Conservation (phyloP, 139 green algal genomes). For the Tetraselmis chui region DNA sequence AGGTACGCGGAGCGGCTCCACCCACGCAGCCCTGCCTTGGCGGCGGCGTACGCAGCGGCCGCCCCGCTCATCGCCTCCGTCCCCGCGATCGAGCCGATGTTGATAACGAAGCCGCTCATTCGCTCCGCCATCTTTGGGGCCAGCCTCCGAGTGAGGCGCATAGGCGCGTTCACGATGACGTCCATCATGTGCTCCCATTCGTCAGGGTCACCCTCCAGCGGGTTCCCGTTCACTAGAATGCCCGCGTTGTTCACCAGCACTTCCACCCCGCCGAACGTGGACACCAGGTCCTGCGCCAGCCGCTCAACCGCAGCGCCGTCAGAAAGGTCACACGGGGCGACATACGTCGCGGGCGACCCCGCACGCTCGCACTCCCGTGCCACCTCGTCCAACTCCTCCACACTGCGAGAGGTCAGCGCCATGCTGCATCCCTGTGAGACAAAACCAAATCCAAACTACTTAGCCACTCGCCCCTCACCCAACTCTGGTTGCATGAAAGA, state of each 20-base stretch:
- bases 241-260: slow-evolving; percentile 45
- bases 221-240: slow-evolving; percentile 5
- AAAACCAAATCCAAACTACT: too few species aligned
- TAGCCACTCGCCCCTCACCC: too few species aligned
- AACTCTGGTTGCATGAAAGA: too few species aligned
- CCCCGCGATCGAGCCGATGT: slow-evolving; percentile 30
- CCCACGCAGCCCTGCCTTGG: slow-evolving; percentile 34
- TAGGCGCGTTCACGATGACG: slow-evolving; percentile 34
- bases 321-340: slow-evolving; percentile 18
- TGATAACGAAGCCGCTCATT: slow-evolving; percentile 35
- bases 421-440: not conserved
- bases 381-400: slow-evolving; percentile 5
- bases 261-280: slow-evolving; percentile 21
- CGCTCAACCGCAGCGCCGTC: slow-evolving; percentile 12
- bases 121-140: slow-evolving; percentile 30
- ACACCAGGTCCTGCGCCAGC: slow-evolving; percentile 21
- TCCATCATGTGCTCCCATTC: slow-evolving; percentile 27
- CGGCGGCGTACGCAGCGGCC: slow-evolving; percentile 26
- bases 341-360: slow-evolving; percentile 15
- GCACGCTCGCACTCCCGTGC: slow-evolving; percentile 16
- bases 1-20: slow-evolving; percentile 28
- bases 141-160: slow-evolving; percentile 31
- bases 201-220: slow-evolving; percentile 15
- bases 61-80: slow-evolving; percentile 21
- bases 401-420: not conserved